Percentiles rank a stretch among this genome's conserved stretches.
Evolutionary conservation across 73 alveolate species (phyloP).

Genomic region (Paramecium octaurelia): DNA sequence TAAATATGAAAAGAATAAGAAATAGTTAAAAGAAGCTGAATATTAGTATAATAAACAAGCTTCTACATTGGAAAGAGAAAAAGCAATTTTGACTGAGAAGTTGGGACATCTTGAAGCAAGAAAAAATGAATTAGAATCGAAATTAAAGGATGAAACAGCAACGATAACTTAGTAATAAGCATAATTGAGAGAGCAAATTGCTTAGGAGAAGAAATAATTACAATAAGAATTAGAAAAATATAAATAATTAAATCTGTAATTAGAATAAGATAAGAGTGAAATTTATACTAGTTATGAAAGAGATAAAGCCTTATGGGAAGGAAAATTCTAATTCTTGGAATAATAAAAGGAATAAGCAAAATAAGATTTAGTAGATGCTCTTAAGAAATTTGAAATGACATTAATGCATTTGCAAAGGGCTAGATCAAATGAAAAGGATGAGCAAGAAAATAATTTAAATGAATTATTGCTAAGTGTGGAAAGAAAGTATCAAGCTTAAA

Average conservation of each 20-base stretch:
- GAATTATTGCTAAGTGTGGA: slow-evolving; percentile 78
- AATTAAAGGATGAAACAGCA: slow-evolving; percentile 72
- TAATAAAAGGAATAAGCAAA: slow-evolving; percentile 85
- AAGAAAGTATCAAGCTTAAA: slow-evolving; percentile 80
- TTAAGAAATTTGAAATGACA: slow-evolving; percentile 84
- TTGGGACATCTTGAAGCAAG: slow-evolving; percentile 58
- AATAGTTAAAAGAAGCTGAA: slow-evolving; percentile 73
- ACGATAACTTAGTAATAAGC: slow-evolving; percentile 52
- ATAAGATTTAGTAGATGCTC: slow-evolving; percentile 83
- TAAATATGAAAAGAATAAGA: slow-evolving; percentile 73
- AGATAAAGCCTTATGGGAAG: slow-evolving; percentile 93
- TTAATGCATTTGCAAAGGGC: slow-evolving; percentile 83
- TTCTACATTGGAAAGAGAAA: slow-evolving; percentile 71
- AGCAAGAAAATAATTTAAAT: slow-evolving; percentile 71
- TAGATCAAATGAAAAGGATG: slow-evolving; percentile 79
- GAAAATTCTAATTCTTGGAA: slow-evolving; percentile 85
- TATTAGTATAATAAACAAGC: slow-evolving; percentile 66
- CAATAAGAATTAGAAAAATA: slow-evolving; percentile 67
- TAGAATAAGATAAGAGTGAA: slow-evolving; percentile 65
- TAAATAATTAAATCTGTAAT: slow-evolving; percentile 62
- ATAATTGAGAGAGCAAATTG: slow-evolving; percentile 59
- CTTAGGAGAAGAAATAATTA: slow-evolving; percentile 62
- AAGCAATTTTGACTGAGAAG: slow-evolving; percentile 64
- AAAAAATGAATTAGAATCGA: slow-evolving; percentile 56
- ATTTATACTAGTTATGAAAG: slow-evolving; percentile 74